phyloP scores from a whole-genome alignment of 352 stramenopile genomes.

The Globisporangium perplexum region DNA sequence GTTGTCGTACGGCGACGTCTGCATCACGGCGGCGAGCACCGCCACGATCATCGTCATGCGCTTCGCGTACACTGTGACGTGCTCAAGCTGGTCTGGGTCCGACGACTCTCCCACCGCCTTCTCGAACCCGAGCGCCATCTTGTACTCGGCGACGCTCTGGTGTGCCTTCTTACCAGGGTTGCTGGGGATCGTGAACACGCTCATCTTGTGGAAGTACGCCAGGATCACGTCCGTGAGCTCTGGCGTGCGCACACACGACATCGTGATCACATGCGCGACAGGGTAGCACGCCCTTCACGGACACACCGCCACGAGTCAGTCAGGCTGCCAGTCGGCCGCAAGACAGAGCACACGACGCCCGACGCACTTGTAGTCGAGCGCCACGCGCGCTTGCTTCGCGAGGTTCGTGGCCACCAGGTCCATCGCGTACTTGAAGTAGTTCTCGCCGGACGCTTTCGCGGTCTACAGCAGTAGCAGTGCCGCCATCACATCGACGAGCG shows the following conservation, averaged over 20 bases:
- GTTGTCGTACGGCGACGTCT: slow-evolving; percentile 56
- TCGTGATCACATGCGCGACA: slow-evolving; percentile 70
- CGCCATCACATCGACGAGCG: no score
- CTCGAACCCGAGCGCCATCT: slow-evolving; percentile 59
- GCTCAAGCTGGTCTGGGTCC: slow-evolving; percentile 53
- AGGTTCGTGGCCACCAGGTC: slow-evolving; percentile 67
- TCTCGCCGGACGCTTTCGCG: slow-evolving; percentile 41
- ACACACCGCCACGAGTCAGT: slow-evolving; percentile 7
- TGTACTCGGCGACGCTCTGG: slow-evolving; percentile 59
- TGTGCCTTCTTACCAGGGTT: slow-evolving; percentile 45
- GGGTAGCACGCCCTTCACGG: slow-evolving; percentile 55
- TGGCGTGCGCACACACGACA: slow-evolving; percentile 64
- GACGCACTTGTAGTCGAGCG: slow-evolving; percentile 74
- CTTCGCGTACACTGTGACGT: slow-evolving; percentile 72
- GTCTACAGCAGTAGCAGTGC: slow-evolving; percentile 39
- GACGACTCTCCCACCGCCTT: slow-evolving; percentile 52
- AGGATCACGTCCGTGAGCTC: slow-evolving; percentile 70
- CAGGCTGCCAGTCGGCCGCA: no score
- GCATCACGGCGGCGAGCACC: slow-evolving; percentile 62
- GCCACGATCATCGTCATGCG: slow-evolving; percentile 77
- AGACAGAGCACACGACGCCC: not conserved
- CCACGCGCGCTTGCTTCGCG: slow-evolving; percentile 56
- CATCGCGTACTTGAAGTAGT: slow-evolving; percentile 68
- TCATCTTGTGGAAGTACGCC: slow-evolving; percentile 69
- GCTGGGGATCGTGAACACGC: slow-evolving; percentile 66